Base-by-base conservation (phyloP, 768 basidiomycete species). In the Lactifluus volemus region DNA sequence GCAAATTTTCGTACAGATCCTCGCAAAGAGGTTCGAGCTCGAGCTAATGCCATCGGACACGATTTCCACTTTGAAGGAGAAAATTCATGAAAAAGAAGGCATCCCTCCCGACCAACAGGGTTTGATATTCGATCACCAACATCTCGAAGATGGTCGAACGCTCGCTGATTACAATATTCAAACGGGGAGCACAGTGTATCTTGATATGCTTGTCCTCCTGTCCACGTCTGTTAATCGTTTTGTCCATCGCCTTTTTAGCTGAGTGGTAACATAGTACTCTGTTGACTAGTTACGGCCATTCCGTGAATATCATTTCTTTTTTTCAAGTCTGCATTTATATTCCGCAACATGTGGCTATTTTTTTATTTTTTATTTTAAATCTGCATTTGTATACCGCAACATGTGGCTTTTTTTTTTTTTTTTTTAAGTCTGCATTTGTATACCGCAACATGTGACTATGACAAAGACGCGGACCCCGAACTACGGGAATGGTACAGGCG, bases 81-180 rank as follows among this genome's bases (percentile, higher is more conserved):
- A 64, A 55, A 62, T 64, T 11, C 63, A 63, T 47, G 52, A 64
- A 6, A 64, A 62, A 47, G 55, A 62, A 30, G 63, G 60, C 14
- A 62, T 64, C 12, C 63, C 63, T 14, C 55, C 61, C 6, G 63
- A 61, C 39, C 55, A 62, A 41, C 63, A 64, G 52, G 48, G 60
- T 17, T 32, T 64, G 9, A 54, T 64, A 30, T 62, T 62, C 36
- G 60, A 51, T 39, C 52, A 51, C 39, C 58, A 54, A 39, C 49
- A 53, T 39, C 63, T 64, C n/a, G 63, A 64, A 36, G 63, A 64
- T 7, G 63, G 55, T n/a, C 63, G 63, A 38, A 64, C 63, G 5
- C 56, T 64, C 17, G 58, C 60, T 41, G 60, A 64, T 9, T 64
- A 64, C 19, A 63, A 63, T 7, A 64, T 64, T 42, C 56, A 61